phyloP scores from a whole-genome alignment of 768 basidiomycete species.

The Floccularia luteovirens region DNA sequence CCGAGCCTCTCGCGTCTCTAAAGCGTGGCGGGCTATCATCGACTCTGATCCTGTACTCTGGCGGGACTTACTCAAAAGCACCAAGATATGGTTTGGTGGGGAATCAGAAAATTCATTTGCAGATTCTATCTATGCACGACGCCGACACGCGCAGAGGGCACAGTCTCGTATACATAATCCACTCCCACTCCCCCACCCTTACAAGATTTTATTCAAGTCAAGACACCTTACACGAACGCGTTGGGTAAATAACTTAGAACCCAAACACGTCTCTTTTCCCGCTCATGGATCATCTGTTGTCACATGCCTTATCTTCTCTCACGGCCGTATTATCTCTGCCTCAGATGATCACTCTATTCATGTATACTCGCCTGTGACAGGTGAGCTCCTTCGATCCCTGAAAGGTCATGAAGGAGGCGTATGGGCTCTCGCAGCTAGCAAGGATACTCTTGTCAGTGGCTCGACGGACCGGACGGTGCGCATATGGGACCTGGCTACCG shows the following conservation, averaged over 20 bases:
- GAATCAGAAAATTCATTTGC: constrained; percentile 80
- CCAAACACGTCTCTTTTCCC: constrained; percentile 74
- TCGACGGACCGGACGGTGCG: constrained; percentile 92
- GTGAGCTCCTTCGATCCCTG: constrained; percentile 64
- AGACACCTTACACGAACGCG: constrained; percentile 72
- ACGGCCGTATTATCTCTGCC: constrained; percentile 91
- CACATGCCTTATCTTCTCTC: constrained; percentile 93
- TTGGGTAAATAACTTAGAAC: constrained; percentile 70
- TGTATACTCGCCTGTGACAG: constrained; percentile 84
- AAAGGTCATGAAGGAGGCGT: constrained; percentile 94
- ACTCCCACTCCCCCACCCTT: constrained; percentile 76
- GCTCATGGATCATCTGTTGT: constrained; percentile 90
- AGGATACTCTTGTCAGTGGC: constrained; percentile 84
- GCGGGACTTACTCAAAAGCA: constrained; percentile 77
- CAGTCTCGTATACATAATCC: constrained; percentile 26
- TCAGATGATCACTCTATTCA: constrained; percentile 97
- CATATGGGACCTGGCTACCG: constrained; percentile 80
- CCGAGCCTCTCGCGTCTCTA: constrained; percentile 83
- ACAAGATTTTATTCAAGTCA: constrained; percentile 90
- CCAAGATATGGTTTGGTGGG: constrained; percentile 86
- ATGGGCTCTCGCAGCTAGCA: constrained; percentile 90
- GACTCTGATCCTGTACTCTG: constrained; percentile 88
- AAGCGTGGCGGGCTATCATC: constrained; percentile 85
- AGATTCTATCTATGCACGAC: constrained; percentile 55
- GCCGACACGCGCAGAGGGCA: constrained; percentile 34